Percentiles rank a stretch among this genome's conserved stretches.
These are phyloP conservation scores for Vitis hybrid DNA, from an alignment of 177 flowering plant species.

Conservation along the genomic window DNA sequence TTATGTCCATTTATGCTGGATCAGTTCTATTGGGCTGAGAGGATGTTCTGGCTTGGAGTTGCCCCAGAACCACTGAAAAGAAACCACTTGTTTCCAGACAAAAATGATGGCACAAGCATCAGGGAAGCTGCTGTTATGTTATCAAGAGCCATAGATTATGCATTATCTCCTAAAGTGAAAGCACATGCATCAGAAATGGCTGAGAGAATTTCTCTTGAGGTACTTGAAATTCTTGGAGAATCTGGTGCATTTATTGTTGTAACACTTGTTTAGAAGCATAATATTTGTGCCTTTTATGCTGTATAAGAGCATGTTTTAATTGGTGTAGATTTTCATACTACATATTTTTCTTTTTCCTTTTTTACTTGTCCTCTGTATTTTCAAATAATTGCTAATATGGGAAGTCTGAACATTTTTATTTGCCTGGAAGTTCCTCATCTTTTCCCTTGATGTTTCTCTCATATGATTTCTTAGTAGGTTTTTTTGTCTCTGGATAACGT, in stretches of 20 bases:
- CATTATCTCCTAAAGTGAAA: slow-evolving; percentile 55
- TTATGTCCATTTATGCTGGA: slow-evolving; percentile 91
- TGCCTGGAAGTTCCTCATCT: too few relatives aligned
- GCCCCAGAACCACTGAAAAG: slow-evolving; percentile 74
- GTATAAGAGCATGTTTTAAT: neutral
- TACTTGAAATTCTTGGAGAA: slow-evolving; percentile 23
- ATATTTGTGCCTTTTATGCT: neutral
- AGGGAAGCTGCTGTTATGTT: slow-evolving; percentile 52
- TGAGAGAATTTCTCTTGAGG: slow-evolving; percentile 63
- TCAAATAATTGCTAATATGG: too few relatives aligned
- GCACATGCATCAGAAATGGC: slow-evolving; percentile 59
- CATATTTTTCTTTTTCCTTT: too few relatives aligned
- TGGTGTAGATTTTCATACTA: neutral
- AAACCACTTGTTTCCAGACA: slow-evolving; percentile 64
- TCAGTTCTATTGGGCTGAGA: slow-evolving; percentile 96
- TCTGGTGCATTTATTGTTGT: neutral
- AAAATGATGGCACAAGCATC: slow-evolving; percentile 39
- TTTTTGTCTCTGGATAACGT: too few relatives aligned
- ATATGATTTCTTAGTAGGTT: too few relatives aligned
- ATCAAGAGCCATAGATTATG: slow-evolving; percentile 45
- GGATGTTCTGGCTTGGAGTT: slow-evolving; percentile 94
- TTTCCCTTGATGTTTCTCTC: too few relatives aligned
- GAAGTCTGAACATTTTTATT: too few relatives aligned
- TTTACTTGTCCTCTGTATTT: too few relatives aligned
- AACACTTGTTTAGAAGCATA: neutral